Evolutionary conservation across 2,329 filamentous ascomycete species (phyloP).

Genomic region (Paecilomyces variotii): DNA sequence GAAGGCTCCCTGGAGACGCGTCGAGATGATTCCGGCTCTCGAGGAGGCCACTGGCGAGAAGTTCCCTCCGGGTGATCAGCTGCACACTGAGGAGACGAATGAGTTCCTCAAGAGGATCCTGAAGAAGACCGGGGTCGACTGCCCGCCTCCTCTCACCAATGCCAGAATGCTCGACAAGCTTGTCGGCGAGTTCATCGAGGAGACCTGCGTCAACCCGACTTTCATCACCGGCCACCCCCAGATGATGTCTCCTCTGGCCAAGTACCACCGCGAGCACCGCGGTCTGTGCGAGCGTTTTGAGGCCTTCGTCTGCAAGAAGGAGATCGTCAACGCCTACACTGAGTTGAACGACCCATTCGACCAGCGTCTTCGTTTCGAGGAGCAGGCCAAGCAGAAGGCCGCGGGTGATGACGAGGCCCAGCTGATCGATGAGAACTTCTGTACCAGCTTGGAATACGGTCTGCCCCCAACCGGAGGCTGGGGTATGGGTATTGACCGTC

Average conservation of each 20-base stretch:
- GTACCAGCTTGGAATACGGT: conserved; percentile 79
- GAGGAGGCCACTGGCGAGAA: conserved; percentile 87
- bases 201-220: conserved; percentile 86
- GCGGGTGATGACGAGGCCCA: conserved; percentile 97
- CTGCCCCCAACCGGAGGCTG: conserved; percentile 91
- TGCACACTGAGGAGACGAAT: conserved; percentile 84
- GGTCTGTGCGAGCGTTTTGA: conserved; percentile 96
- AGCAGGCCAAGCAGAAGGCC: conserved; percentile 92
- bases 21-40: conserved; percentile 92
- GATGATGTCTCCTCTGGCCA: conserved; percentile 93
- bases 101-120: conserved; percentile 77
- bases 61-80: conserved; percentile 80
- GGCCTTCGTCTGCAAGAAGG: conserved; percentile 94
- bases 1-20: conserved; percentile 84
- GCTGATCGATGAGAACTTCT: conserved; percentile 92
- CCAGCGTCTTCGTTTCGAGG: conserved; percentile 83
- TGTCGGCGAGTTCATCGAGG: conserved; percentile 88
- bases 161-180: conserved; percentile 95
- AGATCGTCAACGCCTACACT: conserved; percentile 94
- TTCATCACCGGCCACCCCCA: conserved; percentile 79
- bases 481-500: conserved; percentile 90
- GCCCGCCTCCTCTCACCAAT: conserved; percentile 83
- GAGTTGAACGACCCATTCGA: conserved; percentile 97
- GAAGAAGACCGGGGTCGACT: conserved; percentile 85
- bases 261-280: conserved; percentile 74